phyloP scores from a whole-genome alignment of 2,329 filamentous ascomycete species.

The Didymella sp. region DNA sequence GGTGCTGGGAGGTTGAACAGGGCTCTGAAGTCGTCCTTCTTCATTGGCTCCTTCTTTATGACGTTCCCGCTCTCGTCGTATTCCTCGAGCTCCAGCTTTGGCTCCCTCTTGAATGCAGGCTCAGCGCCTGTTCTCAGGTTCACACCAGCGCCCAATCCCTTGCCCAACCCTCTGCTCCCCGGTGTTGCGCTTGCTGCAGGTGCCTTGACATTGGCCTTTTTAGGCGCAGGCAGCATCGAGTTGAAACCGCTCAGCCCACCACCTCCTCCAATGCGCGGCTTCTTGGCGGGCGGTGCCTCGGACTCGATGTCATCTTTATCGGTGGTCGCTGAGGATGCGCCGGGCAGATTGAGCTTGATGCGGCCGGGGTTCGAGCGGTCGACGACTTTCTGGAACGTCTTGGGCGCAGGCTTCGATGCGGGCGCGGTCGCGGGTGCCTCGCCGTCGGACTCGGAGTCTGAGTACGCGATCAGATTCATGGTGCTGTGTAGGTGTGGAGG shows the following conservation, averaged over 20 bases:
- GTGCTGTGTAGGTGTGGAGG: slow-evolving; percentile 16
- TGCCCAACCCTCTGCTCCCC: slow-evolving; percentile 46
- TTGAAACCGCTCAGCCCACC: slow-evolving; percentile 82
- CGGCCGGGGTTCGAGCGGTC: slow-evolving; percentile 82
- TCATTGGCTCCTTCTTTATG: slow-evolving; percentile 37
- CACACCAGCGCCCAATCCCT: slow-evolving; percentile 62
- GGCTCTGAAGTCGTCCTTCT: slow-evolving; percentile 42
- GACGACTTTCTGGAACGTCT: slow-evolving; percentile 81
- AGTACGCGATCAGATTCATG: slow-evolving; percentile 85
- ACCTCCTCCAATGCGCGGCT: slow-evolving; percentile 66
- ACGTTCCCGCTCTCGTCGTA: slow-evolving; percentile 49
- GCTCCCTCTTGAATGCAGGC: slow-evolving; percentile 77
- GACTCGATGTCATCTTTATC: slow-evolving; percentile 52
- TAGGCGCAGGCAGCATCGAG: slow-evolving; percentile 84
- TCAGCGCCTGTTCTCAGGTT: slow-evolving; percentile 83
- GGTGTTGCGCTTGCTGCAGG: slow-evolving; percentile 34
- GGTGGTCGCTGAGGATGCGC: slow-evolving; percentile 54
- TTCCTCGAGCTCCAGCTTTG: slow-evolving; percentile 47
- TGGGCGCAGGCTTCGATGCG: slow-evolving; percentile 53
- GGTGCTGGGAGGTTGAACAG: slow-evolving; percentile 45
- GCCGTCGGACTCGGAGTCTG: slow-evolving; percentile 75
- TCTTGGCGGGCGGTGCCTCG: slow-evolving; percentile 68
- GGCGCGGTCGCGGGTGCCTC: slow-evolving; percentile 53
- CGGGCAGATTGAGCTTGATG: slow-evolving; percentile 80
- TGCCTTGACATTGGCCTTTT: slow-evolving; percentile 55